A percentile compares a stretch with the other conserved stretches of the same genome.
These are phyloP conservation scores for Rhizophora mangle DNA, from an alignment of 345 rosid species.

Conservation along the genomic window DNA sequence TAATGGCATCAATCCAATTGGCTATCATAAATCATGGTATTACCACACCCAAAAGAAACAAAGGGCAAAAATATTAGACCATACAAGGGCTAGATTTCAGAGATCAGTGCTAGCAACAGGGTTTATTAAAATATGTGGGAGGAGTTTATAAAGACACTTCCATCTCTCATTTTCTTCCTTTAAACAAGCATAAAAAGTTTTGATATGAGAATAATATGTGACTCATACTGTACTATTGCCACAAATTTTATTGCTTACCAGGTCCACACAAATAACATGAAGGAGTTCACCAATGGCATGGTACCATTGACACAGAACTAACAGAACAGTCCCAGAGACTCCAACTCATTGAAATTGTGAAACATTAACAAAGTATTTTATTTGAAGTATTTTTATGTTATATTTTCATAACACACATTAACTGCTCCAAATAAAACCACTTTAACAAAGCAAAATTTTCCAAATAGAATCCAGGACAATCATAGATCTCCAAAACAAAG, in stretches of 20 bases:
- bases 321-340: background rate
- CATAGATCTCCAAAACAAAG: background rate
- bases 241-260: background rate
- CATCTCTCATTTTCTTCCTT: background rate
- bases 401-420: too few relatives aligned
- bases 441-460: background rate
- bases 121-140: background rate
- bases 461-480: background rate
- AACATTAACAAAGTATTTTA: too few relatives aligned
- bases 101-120: background rate
- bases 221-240: too few relatives aligned
- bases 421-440: too few relatives aligned
- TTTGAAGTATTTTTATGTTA: too few relatives aligned
- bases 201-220: background rate
- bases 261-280: background rate
- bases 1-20: background rate
- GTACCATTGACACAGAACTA: background rate
- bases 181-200: background rate
- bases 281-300: background rate
- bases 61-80: background rate
- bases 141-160: background rate
- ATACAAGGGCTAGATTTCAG: background rate
- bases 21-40: background rate
- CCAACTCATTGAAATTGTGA: background rate
- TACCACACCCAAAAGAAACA: background rate